Conservation (phyloP, 108 stramenopile species). For the Aureococcus anophagefferens region DNA sequence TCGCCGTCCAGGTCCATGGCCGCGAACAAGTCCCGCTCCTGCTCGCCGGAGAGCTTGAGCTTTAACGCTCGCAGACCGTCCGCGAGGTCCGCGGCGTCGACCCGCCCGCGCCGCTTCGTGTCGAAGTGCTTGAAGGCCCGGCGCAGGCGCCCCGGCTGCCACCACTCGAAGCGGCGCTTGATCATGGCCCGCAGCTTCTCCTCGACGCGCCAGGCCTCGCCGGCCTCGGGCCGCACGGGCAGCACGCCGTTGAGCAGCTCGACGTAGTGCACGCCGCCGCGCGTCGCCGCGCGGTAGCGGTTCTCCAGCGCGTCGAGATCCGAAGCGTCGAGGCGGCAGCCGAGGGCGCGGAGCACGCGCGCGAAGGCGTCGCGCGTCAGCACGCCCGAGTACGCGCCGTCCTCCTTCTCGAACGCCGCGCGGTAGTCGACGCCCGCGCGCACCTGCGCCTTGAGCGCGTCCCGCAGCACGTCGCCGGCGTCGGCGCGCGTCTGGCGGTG, state of each 20-base stretch:
- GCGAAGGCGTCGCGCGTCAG: neutral
- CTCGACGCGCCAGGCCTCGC: slow-evolving; percentile 21
- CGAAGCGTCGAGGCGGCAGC: neutral
- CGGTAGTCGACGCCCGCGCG: slow-evolving; percentile 17
- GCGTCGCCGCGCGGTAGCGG: slow-evolving; percentile 1
- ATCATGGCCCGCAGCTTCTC: slow-evolving; percentile 33
- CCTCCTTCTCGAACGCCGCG: slow-evolving; percentile 6
- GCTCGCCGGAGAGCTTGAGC: slow-evolving; percentile 19
- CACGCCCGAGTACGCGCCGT: slow-evolving; percentile 9
- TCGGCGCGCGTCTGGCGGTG: neutral
- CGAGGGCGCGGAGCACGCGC: neutral
- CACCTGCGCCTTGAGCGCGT: slow-evolving; percentile 1
- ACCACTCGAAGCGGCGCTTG: slow-evolving; percentile 29
- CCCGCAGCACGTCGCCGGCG: neutral
- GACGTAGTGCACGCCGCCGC: slow-evolving; percentile 4
- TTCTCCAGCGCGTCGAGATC: slow-evolving; percentile 6
- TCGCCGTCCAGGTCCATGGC: slow-evolving; percentile 22
- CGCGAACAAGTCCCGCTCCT: slow-evolving; percentile 26
- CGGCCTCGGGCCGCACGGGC: neutral
- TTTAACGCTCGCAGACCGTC: slow-evolving; percentile 19
- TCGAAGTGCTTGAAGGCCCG: slow-evolving; percentile 37
- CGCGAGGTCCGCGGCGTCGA: slow-evolving; percentile 17
- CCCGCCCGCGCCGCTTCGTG: slow-evolving; percentile 11
- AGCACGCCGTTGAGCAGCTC: slow-evolving; percentile 9
- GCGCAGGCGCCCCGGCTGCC: slow-evolving; percentile 23